Evolutionary conservation across 208 protist species (phyloP), one percentile per base, ranked within the genome.

Genomic region (Acanthamoeba lenticulata): DNA sequence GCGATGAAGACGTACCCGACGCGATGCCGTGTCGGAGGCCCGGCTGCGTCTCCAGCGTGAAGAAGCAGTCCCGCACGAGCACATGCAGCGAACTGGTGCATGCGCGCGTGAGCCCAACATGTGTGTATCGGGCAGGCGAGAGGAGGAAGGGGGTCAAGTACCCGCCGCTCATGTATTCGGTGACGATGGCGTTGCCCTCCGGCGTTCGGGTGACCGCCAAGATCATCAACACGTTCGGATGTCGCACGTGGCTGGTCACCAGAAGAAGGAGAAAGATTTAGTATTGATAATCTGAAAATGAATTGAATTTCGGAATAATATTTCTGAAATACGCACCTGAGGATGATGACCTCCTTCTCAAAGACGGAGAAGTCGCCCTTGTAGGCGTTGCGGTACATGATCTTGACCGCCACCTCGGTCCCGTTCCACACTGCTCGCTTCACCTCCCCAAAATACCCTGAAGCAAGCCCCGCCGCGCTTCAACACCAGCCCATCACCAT

Each of bases 391-490:
- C 67, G 19, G 38, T 79, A 79, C 29, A 79, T 79, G 67, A 79
- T 44, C 67, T 79, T 79, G 24, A 79, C 67, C 17, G 67, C 67
- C 24, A 79, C 67, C 38, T 79, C 67, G 17, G 67, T 79, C 0
- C 67, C 67, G 67, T 79, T 79, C 67, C 67, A 79, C 38, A 79
- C 67, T 45, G 67, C 67, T 44, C 67, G 67, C 67, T 79, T 79
- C 67, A 79, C 67, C 67, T 79, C 67, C 24, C 67, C 67, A 34
- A 79, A 79, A 44, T 79, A 44, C 6, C 67, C 55, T 62, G 52
- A 2, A 21, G 15, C 5, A 0, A 24, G 24, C 17, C 15, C 1
- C 55, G 55, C 24, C 0, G 1, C 24, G 1, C 21, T n/a, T n/a
- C n/a, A n/a, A n/a, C n/a, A n/a, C n/a, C n/a, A n/a, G n/a, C n/a